These are phyloP conservation scores for Acanthamoeba lenticulata DNA, from an alignment of 208 protist species.

Conservation along the genomic window DNA sequence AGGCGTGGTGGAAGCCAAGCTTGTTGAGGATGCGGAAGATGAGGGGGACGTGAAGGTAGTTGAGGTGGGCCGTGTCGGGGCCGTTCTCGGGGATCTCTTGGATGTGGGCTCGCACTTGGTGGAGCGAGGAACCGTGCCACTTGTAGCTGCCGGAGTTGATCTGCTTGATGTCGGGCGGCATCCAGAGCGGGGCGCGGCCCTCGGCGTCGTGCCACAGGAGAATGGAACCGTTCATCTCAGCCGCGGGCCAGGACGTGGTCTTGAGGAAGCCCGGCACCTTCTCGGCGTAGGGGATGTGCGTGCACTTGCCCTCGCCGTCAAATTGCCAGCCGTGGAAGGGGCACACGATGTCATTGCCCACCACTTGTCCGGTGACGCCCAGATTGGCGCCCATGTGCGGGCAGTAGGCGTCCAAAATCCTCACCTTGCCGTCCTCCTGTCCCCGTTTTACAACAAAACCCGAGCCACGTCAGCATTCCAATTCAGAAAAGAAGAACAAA, in stretches of 20 bases:
- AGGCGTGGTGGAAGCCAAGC: conserved; percentile 51
- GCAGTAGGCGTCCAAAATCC: conserved; percentile 70
- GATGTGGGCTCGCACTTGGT: conserved; percentile 65
- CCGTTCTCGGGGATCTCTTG: conserved; percentile 71
- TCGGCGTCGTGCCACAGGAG: conserved; percentile 62
- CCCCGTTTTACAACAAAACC: neutral
- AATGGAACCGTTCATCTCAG: conserved; percentile 44
- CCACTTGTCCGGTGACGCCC: conserved; percentile 50
- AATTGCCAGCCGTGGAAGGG: conserved; percentile 74
- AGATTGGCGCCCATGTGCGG: conserved; percentile 76
- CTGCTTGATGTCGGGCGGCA: conserved; percentile 7
- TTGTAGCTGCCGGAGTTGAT: conserved; percentile 50
- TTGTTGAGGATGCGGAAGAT: neutral
- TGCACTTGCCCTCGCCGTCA: conserved; percentile 67
- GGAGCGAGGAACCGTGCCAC: conserved; percentile 40
- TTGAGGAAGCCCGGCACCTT: conserved; percentile 49
- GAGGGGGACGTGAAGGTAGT: conserved; percentile 54
- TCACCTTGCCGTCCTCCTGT: conserved; percentile 38
- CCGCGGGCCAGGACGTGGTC: neutral
- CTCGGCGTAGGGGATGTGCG: conserved; percentile 68
- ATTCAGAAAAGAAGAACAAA: neutral
- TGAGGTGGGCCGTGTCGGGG: conserved; percentile 66
- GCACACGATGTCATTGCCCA: conserved; percentile 63
- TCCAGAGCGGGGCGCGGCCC: conserved; percentile 35
- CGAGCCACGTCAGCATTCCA: neutral